Base-by-base conservation (phyloP, 352 stramenopile genomes). In the Aphanomyces cochlioides region DNA sequence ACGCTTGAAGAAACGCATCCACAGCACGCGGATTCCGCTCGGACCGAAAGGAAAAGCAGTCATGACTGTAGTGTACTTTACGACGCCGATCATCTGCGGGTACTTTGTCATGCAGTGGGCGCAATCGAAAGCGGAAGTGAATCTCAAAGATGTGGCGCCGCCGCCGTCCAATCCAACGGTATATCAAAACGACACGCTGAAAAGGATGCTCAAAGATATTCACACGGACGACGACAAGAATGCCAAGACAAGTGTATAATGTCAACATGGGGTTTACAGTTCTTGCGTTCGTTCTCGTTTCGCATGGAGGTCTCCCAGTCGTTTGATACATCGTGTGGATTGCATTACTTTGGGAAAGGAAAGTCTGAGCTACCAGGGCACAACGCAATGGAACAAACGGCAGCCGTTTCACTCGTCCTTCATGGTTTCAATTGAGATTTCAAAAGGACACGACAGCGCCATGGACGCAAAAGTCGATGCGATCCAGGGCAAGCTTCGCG, bases 21-120 rank as follows among this genome's bases (percentile, higher is more conserved):
- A 98, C 78, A 79, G 72, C 72, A 95, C 89, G 66, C 87, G 89
- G 54, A 90, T 98, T 57, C 92, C 92, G 47, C 83, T 98, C 34
- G 96, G 89, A 38, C 88, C 85, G 57, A 90, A 83, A 57, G 90
- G 90, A 3, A 89, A 95, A 76, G 80, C 81, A 19, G 61, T 82
- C 47, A 97, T 97, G 90, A 86, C 76, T 1, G 36, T 93, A 56
- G 85, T 98, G 19, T 98, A 98, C 78, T 97, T 98, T 72, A 83
- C 79, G 40, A 81, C 90, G 47, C 92, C 92, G 0, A 78, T 98
- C 47, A 74, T 97, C 7, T 80, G 79, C 45, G 92, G 92, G 50
- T 96, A 96, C 74, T 96, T 84, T 72, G 76, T 97, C 66, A 98
- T 98, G 92, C 90, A 98, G 73, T 97, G 89, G 88, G 75, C 90